A percentile compares a stretch with the other conserved stretches of the same genome.
These are phyloP conservation scores for Aegle marmelos DNA, from an alignment of 345 rosid genomes.

Conservation along the genomic window DNA sequence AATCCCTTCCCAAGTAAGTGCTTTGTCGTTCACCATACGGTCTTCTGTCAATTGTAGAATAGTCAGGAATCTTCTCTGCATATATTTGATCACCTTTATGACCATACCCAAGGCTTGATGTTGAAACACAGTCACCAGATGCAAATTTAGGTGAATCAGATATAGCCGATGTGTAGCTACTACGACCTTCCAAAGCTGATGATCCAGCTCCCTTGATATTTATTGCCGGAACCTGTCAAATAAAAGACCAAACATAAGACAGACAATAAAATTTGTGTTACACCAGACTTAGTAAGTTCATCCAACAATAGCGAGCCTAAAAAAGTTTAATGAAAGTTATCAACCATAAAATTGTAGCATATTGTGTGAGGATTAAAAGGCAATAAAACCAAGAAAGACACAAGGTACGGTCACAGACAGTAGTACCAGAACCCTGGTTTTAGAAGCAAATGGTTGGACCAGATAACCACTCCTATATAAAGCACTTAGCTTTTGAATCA, in stretches of 20 bases:
- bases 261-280: neutral
- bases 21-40: slow-evolving; percentile 72
- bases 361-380: neutral
- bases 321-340: neutral
- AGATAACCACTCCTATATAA: neutral
- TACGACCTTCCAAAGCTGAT: slow-evolving; percentile 64
- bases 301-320: neutral
- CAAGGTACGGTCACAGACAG: neutral
- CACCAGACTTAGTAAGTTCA: neutral
- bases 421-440: neutral
- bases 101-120: slow-evolving; percentile 69
- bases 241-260: neutral
- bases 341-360: neutral
- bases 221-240: slow-evolving; percentile 40
- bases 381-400: neutral
- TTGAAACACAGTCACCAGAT: slow-evolving; percentile 61
- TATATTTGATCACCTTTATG: slow-evolving; percentile 69
- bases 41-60: slow-evolving; percentile 65
- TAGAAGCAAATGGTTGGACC: neutral
- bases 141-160: slow-evolving; percentile 79
- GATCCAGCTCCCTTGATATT: slow-evolving; percentile 48
- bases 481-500: neutral
- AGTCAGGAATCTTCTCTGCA: slow-evolving; percentile 72
- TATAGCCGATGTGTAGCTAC: slow-evolving; percentile 57
- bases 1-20: slow-evolving; percentile 65